Evolutionary conservation across 306 rosid genomes (phyloP).

Genomic region (Castanea crenata): DNA sequence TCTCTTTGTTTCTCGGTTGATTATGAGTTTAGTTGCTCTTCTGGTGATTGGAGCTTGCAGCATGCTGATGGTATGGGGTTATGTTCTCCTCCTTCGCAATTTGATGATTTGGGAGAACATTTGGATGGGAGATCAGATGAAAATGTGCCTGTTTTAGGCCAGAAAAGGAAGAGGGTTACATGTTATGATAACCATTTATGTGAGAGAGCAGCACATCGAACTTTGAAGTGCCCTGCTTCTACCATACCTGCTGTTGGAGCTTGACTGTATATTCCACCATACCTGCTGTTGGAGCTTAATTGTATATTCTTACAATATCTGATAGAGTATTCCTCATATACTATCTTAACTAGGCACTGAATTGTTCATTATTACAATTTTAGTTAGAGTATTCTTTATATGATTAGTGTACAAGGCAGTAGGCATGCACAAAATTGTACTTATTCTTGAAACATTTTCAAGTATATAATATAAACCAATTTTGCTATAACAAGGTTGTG

Average conservation of each 20-base stretch:
- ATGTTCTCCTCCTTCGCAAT: neutral
- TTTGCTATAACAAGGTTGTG: no score
- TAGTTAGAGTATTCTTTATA: no score
- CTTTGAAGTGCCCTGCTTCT: neutral
- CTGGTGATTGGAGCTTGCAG: no score
- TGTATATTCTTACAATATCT: no score
- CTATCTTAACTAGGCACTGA: conserved; percentile 6
- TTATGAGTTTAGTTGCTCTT: neutral
- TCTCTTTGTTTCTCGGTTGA: neutral
- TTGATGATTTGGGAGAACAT: neutral
- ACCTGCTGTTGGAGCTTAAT: no score
- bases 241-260: neutral
- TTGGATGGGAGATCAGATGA: neutral
- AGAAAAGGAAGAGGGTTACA: no score
- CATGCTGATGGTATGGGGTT: neutral
- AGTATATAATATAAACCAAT: no score
- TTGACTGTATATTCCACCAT: neutral
- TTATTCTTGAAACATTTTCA: no score
- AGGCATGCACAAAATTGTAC: no score
- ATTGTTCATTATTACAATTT: neutral
- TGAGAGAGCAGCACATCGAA: no score
- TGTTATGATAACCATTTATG: no score
- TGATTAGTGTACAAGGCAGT: no score
- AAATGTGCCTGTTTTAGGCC: neutral
- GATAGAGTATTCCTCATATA: conserved; percentile 30